A percentile compares a stretch with the other conserved stretches of the same genome.
phyloP scores from a whole-genome alignment of 2,329 filamentous ascomycete species.

The Fusarium cyanostomum region DNA sequence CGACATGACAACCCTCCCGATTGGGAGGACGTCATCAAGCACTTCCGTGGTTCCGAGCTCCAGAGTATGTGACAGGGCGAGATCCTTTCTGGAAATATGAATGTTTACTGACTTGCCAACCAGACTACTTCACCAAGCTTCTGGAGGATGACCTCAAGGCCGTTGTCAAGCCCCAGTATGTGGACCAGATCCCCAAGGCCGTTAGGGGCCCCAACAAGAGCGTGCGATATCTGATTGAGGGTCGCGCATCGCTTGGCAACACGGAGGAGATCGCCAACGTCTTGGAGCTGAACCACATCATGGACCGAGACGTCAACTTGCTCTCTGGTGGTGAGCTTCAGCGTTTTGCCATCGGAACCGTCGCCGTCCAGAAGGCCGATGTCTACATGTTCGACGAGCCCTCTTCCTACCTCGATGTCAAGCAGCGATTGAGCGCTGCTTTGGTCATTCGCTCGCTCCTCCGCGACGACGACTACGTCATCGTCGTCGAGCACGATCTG shows the following conservation, averaged over 20 bases:
- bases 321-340: conserved; percentile 98
- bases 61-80: conserved; percentile 74
- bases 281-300: conserved; percentile 87
- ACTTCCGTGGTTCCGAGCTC: conserved; percentile 96
- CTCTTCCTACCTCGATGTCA: conserved; percentile 98
- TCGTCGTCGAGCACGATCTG: conserved; percentile 99
- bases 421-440: conserved; percentile 94
- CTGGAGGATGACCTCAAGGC: conserved; percentile 97
- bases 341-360: conserved; percentile 95
- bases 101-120: neutral
- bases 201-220: conserved; percentile 83
- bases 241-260: conserved; percentile 80
- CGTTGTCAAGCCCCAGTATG: conserved; percentile 98
- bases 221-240: conserved; percentile 81
- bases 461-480: conserved; percentile 91
- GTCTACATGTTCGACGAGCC: conserved; percentile 99
- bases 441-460: conserved; percentile 92
- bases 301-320: conserved; percentile 88
- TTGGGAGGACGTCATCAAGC: conserved; percentile 98
- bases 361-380: conserved; percentile 95
- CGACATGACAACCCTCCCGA: conserved; percentile 96
- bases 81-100: neutral
- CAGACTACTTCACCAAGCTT: conserved; percentile 97
- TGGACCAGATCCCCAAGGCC: conserved; percentile 95
- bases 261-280: conserved; percentile 82